A percentile compares a stretch with the other conserved stretches of the same genome.
These are phyloP conservation scores for Mortierella sp. DNA, from an alignment of 371 early-diverging fungal species.

Conservation along the genomic window DNA sequence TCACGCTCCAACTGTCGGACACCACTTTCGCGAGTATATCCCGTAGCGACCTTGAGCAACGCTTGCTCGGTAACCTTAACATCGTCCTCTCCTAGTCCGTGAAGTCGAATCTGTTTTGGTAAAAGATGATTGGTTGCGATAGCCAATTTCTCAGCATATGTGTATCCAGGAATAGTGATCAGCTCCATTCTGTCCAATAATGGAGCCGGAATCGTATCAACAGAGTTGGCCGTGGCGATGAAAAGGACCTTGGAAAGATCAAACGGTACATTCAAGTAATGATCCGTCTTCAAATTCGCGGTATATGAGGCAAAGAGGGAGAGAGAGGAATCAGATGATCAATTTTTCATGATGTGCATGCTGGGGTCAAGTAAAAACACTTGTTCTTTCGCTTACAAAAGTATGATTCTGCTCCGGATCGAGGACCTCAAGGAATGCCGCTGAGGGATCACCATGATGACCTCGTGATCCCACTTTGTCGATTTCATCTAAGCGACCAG, in stretches of 20 bases:
- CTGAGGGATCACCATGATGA: slow-evolving; percentile 82
- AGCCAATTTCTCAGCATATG: slow-evolving; percentile 82
- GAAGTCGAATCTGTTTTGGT: slow-evolving; percentile 77
- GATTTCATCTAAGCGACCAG: slow-evolving; percentile 88
- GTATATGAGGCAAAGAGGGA: no score
- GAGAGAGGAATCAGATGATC: no score
- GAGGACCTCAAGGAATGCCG: slow-evolving; percentile 88
- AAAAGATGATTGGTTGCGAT: slow-evolving; percentile 53
- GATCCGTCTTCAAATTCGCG: no score
- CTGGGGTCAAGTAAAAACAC: no score
- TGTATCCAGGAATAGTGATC: slow-evolving; percentile 86
- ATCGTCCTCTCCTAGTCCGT: slow-evolving; percentile 68
- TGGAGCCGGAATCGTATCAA: slow-evolving; percentile 83
- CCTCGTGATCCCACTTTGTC: slow-evolving; percentile 81
- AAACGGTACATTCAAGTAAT: slow-evolving; percentile 86
- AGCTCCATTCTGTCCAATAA: slow-evolving; percentile 91
- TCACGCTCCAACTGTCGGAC: slow-evolving; percentile 84
- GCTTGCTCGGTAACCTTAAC: slow-evolving; percentile 69
- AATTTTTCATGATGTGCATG: no score
- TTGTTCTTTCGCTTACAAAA: no score
- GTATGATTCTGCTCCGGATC: slow-evolving; percentile 91
- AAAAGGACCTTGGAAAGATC: slow-evolving; percentile 87
- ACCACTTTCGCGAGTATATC: slow-evolving; percentile 90
- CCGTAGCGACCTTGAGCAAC: slow-evolving; percentile 70
- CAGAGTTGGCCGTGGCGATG: slow-evolving; percentile 88